Evolutionary conservation across 164 flowering plant species (phyloP), one percentile per base, ranked within the genome.

Genomic region (Tetracentron sinense): DNA sequence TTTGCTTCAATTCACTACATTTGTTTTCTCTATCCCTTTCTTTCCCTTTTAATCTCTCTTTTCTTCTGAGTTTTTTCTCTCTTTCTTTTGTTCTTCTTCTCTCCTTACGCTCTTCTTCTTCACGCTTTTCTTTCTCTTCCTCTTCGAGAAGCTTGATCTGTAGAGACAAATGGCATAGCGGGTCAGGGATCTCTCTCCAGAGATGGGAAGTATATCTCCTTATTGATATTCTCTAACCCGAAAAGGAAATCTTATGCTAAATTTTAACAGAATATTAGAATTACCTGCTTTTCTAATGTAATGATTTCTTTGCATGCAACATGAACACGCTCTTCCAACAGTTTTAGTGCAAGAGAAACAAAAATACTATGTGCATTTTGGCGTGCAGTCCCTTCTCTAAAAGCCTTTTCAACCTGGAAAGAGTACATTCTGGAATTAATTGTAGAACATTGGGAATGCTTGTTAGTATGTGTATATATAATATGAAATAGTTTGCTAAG

Each of bases 331-430:
- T 94, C 95, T 78, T 94, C 99, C 75, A 94, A 78, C 63, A 91
- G 75, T 74, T 89, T 85, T 54, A 87, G 58, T 31, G 96, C 91
- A 74, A 94, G 95, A 73, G 93, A 86, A 47, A 94, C 95, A 83
- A 94, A 91, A 54, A 87, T 86, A 77, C 90, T 89, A 77, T 91
- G 99, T 25, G 96, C 99, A 87, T 94, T 94, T 77, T 91, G 99
- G 47, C 97, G 89, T 29, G 97, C 95, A 6, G 97, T 94, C 51
- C 95, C 99, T 80, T 94, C 99, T 75, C 99, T 81, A 62, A 88
- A 88, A 66, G 99, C 99, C 71, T 94, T 94, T 63, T 91, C 97
- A 65, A 91, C 99, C 99, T 94, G 87, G 60, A 69, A 62, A 20
- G 47, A 20, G 16, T 25, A 14, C n/a, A n/a, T n/a, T 69, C 83